phyloP scores from a whole-genome alignment of 805 yeast genomes.

The Zygotorulaspora florentina region DNA sequence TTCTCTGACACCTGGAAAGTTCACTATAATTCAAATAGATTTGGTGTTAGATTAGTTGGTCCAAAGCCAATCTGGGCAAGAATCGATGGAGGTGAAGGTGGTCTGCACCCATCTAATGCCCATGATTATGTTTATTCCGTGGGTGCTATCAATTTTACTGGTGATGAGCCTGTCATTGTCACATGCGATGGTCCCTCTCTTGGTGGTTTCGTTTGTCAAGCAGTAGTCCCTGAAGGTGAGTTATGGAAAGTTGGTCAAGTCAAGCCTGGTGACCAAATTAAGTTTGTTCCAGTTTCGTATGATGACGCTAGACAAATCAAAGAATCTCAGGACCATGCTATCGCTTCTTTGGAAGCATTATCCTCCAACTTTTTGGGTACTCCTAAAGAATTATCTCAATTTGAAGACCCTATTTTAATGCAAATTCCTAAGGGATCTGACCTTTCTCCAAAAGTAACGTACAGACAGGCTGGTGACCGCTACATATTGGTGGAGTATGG shows the following conservation, averaged over 20 bases:
- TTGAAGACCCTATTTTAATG: conserved; percentile 69
- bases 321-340: conserved; percentile 51
- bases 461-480: conserved; percentile 97
- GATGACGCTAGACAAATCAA: conserved; percentile 65
- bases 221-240: conserved; percentile 92
- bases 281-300: conserved; percentile 72
- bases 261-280: conserved; percentile 85
- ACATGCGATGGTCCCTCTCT: conserved; percentile 97
- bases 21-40: conserved; percentile 94
- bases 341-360: conserved; percentile 33
- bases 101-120: conserved; percentile 96
- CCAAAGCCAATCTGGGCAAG: conserved; percentile 98
- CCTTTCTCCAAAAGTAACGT: conserved; percentile 65
- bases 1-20: conserved; percentile 83
- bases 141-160: conserved; percentile 97
- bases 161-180: conserved; percentile 96
- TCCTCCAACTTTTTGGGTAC: conserved; percentile 31
- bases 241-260: conserved; percentile 99
- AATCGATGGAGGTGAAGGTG: conserved; percentile 95
- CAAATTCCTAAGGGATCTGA: conserved; percentile 44
- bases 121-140: conserved; percentile 95
- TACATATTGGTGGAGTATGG: conserved; percentile 92
- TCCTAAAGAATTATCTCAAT: conserved; percentile 36
- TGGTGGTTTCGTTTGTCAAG: conserved; percentile 97
- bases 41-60: conserved; percentile 90